Evolutionary conservation across 192 early-diverging fungal genomes (phyloP).

Genomic region (Entomortierella parvispora): DNA sequence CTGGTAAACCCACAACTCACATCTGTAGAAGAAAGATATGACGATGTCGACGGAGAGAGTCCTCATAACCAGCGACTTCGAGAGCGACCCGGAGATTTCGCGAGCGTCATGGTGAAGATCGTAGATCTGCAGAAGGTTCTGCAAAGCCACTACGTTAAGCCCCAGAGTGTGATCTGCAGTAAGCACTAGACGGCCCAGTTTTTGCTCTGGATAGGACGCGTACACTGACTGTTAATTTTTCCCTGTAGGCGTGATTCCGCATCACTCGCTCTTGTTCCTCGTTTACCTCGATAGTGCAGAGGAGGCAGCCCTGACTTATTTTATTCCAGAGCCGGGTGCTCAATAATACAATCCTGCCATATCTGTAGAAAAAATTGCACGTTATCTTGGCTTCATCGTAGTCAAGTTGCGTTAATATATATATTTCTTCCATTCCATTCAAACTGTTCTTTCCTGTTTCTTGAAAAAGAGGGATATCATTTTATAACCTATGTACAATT

Average conservation of each 20-base stretch:
- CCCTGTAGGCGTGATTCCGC: constrained; percentile 16
- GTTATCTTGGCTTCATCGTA: too few relatives aligned
- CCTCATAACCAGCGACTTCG: constrained; percentile 45
- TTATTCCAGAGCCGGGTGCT: constrained; percentile 16
- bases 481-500: too few relatives aligned
- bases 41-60: constrained; percentile 21
- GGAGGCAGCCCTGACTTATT: constrained; percentile 25
- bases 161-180: constrained; percentile 83
- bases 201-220: background rate
- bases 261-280: constrained; percentile 30
- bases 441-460: too few relatives aligned
- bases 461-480: too few relatives aligned
- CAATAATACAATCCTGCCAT: too few relatives aligned
- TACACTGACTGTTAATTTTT: background rate
- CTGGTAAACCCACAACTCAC: constrained; percentile 23
- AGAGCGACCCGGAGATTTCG: constrained; percentile 62
- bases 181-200: too few relatives aligned
- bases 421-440: too few relatives aligned
- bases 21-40: constrained; percentile 1
- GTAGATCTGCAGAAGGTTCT: constrained; percentile 83
- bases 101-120: constrained; percentile 72
- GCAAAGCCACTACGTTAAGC: constrained; percentile 79
- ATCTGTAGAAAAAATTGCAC: too few relatives aligned
- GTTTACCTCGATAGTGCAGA: constrained; percentile 28
- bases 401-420: too few relatives aligned